Conservation (phyloP, 192 early-diverging fungal species). For the Blastocladiella britannica region DNA sequence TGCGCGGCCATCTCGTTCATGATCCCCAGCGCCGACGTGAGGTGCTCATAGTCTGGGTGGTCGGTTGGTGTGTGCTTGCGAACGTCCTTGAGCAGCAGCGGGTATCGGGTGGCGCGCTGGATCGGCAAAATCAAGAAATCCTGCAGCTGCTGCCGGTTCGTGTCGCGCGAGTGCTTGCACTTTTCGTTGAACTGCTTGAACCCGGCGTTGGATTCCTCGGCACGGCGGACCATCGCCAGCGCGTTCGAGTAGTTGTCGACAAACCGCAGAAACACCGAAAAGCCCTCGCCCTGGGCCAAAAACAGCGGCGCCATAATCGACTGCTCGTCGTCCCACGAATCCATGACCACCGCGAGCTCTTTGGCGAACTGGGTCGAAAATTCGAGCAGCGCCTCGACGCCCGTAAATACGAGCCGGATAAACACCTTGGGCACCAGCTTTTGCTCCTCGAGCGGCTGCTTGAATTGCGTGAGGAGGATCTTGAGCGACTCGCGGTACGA, state of each 20-base stretch:
- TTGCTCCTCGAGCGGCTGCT: neutral
- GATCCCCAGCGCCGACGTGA: constrained; percentile 17
- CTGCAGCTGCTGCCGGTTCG: constrained; percentile 4
- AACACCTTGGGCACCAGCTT: neutral
- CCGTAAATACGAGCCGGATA: constrained; percentile 1
- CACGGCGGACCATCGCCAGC: constrained; percentile 1
- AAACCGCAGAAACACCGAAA: constrained; percentile 4
- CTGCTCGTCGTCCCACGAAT: constrained; percentile 1
- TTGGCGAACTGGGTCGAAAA: neutral
- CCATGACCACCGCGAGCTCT: neutral
- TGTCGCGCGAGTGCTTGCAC: constrained; percentile 1
- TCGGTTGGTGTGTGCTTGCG: constrained; percentile 18
- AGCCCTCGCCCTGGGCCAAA: neutral
- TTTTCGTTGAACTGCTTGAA: constrained; percentile 7
- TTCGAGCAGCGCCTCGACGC: neutral
- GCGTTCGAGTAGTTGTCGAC: constrained; percentile 7
- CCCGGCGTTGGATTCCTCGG: constrained; percentile 5
- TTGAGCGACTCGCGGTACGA: neutral
- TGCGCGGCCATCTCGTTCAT: constrained; percentile 18
- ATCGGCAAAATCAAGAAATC: constrained; percentile 7
- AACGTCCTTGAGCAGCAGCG: constrained; percentile 14
- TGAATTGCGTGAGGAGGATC: neutral
- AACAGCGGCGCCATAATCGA: constrained; percentile 1
- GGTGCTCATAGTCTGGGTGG: constrained; percentile 22
- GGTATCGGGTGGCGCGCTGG: constrained; percentile 7